Base-by-base conservation (phyloP, 2,329 filamentous ascomycete genomes). In the Thielaviopsis musarum region DNA sequence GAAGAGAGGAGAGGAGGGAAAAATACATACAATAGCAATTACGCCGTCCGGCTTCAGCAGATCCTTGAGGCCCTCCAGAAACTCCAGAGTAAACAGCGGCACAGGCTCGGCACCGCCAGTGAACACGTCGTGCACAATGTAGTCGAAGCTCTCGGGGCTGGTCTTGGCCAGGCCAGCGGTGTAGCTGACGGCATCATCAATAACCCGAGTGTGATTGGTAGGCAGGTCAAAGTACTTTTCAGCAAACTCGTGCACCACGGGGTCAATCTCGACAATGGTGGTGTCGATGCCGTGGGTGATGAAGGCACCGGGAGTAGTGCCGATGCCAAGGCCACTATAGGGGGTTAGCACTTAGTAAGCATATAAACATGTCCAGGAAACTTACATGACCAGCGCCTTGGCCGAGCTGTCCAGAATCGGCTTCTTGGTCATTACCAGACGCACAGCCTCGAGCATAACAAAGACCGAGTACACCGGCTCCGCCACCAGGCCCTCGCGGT, bases 401-500 rank as follows among this genome's bases (percentile, higher is more conserved):
- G 87, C 87, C 61, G 87, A 74, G n/a, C 71, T 72, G 65, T 91
- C 87, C 1, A 72, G 72, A 57, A 75, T 71, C 15, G 70, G 72
- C 30, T 77, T 74, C 4, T 76, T 71, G 0, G 75, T 75, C 65
- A 93, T 77, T 24, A 95, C 77, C 34, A 98, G 77, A 22, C 93
- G 81, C 6, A 97, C 85, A 3, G 91, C 89, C 70, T 98, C 93
- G 1, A 98, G 80, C 78, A 95, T 94, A 26, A 88, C 85, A 69
- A 98, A 98, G n/a, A 97, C 86, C 10, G 88, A 85, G 68, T 97
- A 98, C 59, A 98, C 88, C 0, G 91, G 89, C 71, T 98, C 93
- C 12, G 82, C 80, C 19, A 89, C 78, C 63, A 67, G 73, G 56
- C 72, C 76, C 62, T 69, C 84, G 70, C 66, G 70, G 64, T 72